Conservation (phyloP, 768 basidiomycete species). For the Pleurotus tuoliensis region DNA sequence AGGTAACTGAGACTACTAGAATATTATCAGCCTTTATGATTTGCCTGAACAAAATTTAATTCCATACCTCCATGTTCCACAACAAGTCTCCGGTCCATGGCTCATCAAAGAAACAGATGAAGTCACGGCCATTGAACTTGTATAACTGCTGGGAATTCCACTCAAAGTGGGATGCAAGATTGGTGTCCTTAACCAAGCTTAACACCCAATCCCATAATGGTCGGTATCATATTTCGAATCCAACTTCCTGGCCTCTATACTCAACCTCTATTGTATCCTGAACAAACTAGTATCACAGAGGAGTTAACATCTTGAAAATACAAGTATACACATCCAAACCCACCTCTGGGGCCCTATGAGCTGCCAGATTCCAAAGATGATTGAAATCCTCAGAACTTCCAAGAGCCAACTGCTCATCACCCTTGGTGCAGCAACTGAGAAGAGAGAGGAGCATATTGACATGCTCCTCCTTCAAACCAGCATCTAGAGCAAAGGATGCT, state of each 20-base stretch:
- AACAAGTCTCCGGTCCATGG: slow-evolving; percentile 33
- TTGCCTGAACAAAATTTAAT: neutral
- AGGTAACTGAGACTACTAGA: slow-evolving; percentile 17
- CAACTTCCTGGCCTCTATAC: slow-evolving; percentile 13
- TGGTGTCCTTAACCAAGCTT: slow-evolving; percentile 23
- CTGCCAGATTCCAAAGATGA: slow-evolving; percentile 15
- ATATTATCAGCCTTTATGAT: too few species aligned
- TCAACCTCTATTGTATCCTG: slow-evolving; percentile 14
- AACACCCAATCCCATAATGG: slow-evolving; percentile 23
- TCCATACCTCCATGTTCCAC: slow-evolving; percentile 33
- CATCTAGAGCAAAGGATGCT: slow-evolving; percentile 19
- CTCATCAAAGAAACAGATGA: slow-evolving; percentile 27
- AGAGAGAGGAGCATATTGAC: slow-evolving; percentile 16
- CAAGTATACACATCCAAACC: neutral
- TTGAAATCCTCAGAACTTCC: slow-evolving; percentile 11
- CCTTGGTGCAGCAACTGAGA: slow-evolving; percentile 6
- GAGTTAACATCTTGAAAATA: neutral
- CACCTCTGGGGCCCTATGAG: slow-evolving; percentile 8
- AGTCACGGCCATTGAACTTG: slow-evolving; percentile 22
- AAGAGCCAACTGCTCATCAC: slow-evolving; percentile 11
- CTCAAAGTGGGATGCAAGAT: slow-evolving; percentile 17
- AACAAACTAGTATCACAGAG: slow-evolving; percentile 14
- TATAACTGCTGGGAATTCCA: slow-evolving; percentile 28
- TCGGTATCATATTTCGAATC: slow-evolving; percentile 17
- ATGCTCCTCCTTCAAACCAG: slow-evolving; percentile 16